Percentiles rank a stretch among this genome's conserved stretches.
phyloP scores from a whole-genome alignment of 495 filamentous ascomycete genomes.

The Opeltia flavorubescens region DNA sequence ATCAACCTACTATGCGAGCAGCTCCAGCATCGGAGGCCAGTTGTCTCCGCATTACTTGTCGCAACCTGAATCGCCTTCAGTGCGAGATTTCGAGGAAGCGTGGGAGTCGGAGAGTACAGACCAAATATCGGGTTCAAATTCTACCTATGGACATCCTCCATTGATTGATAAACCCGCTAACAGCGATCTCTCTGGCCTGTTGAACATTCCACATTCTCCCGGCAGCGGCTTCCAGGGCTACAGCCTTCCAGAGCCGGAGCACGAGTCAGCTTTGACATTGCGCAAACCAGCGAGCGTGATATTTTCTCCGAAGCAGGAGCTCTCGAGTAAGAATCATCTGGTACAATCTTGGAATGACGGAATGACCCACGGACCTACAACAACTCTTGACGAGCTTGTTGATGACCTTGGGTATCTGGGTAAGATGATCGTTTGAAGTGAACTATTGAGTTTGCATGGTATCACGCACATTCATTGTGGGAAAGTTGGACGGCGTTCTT shows the following conservation, averaged over 20 bases:
- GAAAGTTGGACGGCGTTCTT: too few species aligned
- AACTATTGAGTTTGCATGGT: too few species aligned
- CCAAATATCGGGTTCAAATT: not conserved
- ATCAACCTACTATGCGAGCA: constrained; percentile 8
- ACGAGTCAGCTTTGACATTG: constrained; percentile 13
- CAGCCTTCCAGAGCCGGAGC: constrained; percentile 10
- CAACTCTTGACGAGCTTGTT: constrained; percentile 34
- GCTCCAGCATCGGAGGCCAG: not conserved
- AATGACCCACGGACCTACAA: constrained; percentile 13
- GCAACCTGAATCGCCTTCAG: constrained; percentile 12
- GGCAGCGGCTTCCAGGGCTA: constrained; percentile 12
- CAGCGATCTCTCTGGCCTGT: not conserved
- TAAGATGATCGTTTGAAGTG: constrained; percentile 26
- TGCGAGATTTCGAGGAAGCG: constrained; percentile 10
- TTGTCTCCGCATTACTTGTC: constrained; percentile 14
- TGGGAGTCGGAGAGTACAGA: not conserved
- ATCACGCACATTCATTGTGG: too few species aligned
- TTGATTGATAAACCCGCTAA: constrained; percentile 1
- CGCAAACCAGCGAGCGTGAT: constrained; percentile 7
- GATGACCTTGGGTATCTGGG: constrained; percentile 39
- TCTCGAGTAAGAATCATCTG: constrained; percentile 2
- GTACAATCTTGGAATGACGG: constrained; percentile 22
- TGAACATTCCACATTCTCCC: not conserved
- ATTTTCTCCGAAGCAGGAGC: not conserved
- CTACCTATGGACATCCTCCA: not conserved